Evolutionary conservation across 441 rosid species (phyloP).

Genomic region (Pelargonium australe): DNA sequence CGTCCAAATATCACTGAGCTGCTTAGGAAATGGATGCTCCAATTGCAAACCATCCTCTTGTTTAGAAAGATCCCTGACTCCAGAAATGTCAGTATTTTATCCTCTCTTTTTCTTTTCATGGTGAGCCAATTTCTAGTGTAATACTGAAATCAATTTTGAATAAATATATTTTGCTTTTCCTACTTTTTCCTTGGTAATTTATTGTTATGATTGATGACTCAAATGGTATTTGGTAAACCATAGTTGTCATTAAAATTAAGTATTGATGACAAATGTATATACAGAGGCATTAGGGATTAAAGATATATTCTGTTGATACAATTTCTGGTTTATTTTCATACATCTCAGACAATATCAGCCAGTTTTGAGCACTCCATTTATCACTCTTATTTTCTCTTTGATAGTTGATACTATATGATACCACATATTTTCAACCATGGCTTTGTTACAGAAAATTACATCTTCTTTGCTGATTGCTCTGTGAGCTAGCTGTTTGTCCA

Average conservation of each 20-base stretch:
- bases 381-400: too few relatives aligned
- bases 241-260: too few relatives aligned
- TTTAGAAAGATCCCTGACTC: neutral
- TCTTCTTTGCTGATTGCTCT: neutral
- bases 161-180: neutral
- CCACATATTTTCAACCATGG: too few relatives aligned
- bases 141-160: neutral
- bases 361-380: too few relatives aligned
- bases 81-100: too few relatives aligned
- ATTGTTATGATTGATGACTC: neutral
- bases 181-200: neutral
- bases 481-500: neutral
- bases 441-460: too few relatives aligned
- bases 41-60: constrained; percentile 6
- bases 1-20: too few relatives aligned
- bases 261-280: neutral
- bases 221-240: neutral
- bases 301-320: too few relatives aligned
- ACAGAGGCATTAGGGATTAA: neutral
- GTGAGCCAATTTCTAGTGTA: neutral
- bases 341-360: too few relatives aligned
- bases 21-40: neutral
- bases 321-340: too few relatives aligned
- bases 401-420: too few relatives aligned
- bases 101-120: neutral